phyloP scores from a whole-genome alignment of 305 asterid species.

The Fraxinus sp. region DNA sequence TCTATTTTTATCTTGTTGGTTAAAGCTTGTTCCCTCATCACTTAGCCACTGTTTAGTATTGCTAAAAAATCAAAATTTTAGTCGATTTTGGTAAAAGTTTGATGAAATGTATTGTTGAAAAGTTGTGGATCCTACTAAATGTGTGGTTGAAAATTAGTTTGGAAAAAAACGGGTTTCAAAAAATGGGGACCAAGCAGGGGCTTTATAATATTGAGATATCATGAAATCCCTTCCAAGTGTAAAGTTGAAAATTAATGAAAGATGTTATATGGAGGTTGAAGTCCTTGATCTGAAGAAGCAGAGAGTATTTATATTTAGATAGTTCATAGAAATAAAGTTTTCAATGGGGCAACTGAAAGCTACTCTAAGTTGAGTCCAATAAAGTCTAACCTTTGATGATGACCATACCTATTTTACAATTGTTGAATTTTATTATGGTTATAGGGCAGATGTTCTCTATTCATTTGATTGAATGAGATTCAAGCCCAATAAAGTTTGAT shows the following conservation, averaged over 20 bases:
- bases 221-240: neutral
- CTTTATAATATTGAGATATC: neutral
- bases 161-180: neutral
- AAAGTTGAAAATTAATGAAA: neutral
- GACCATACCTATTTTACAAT: neutral
- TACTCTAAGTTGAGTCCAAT: neutral
- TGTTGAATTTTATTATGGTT: neutral
- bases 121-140: neutral
- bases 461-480: neutral
- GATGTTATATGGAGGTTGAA: neutral
- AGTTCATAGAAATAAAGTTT: neutral
- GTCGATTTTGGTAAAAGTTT: neutral
- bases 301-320: neutral
- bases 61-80: neutral
- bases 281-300: neutral
- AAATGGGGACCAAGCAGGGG: neutral
- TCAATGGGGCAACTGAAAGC: neutral
- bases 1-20: neutral
- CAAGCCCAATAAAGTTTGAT: neutral
- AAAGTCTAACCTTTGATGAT: neutral
- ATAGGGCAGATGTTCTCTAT: neutral
- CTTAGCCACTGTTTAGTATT: neutral
- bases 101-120: neutral
- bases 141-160: neutral
- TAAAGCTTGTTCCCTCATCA: neutral